Evolutionary conservation across 768 basidiomycete genomes (phyloP).

Genomic region (Fistulinella prunicolor): DNA sequence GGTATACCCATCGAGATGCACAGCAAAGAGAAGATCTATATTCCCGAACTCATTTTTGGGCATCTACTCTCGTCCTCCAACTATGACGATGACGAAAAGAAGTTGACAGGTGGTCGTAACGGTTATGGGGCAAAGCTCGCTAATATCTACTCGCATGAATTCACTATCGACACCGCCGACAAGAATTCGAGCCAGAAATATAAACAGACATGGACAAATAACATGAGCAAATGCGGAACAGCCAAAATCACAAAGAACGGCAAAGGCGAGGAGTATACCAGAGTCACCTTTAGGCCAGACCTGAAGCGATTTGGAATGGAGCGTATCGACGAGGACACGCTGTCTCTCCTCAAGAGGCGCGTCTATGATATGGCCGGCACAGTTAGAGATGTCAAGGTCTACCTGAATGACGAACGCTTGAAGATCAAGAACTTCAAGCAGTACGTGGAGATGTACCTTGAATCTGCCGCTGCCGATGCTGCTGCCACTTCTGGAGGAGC

Average conservation of each 20-base stretch:
- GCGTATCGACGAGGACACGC: slow-evolving; percentile 85
- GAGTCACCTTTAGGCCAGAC: slow-evolving; percentile 91
- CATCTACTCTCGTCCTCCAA: slow-evolving; percentile 92
- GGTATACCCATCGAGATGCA: slow-evolving; percentile 99
- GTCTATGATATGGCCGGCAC: slow-evolving; percentile 99
- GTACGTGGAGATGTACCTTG: slow-evolving; percentile 92
- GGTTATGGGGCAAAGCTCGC: slow-evolving; percentile 98
- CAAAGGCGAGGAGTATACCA: slow-evolving; percentile 87
- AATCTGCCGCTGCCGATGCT: slow-evolving; percentile 69
- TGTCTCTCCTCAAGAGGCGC: slow-evolving; percentile 84
- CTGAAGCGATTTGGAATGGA: slow-evolving; percentile 91
- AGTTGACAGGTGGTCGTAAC: slow-evolving; percentile 96
- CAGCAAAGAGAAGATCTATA: slow-evolving; percentile 87
- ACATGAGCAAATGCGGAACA: slow-evolving; percentile 86
- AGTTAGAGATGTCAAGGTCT: slow-evolving; percentile 88
- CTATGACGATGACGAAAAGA: slow-evolving; percentile 99
- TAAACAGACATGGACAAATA: slow-evolving; percentile 90
- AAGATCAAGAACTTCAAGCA: slow-evolving; percentile 96
- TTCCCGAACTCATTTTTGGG: slow-evolving; percentile 97
- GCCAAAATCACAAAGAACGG: slow-evolving; percentile 93
- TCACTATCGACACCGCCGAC: slow-evolving; percentile 94
- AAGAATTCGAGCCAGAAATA: slow-evolving; percentile 85
- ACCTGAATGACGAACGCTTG: slow-evolving; percentile 85
- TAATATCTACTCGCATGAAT: slow-evolving; percentile 96
- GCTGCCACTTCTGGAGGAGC: slow-evolving; percentile 74